Evolutionary conservation across 805 yeast species (phyloP), one percentile per base, ranked within the genome.

Genomic region (Candida ipomoeae): DNA sequence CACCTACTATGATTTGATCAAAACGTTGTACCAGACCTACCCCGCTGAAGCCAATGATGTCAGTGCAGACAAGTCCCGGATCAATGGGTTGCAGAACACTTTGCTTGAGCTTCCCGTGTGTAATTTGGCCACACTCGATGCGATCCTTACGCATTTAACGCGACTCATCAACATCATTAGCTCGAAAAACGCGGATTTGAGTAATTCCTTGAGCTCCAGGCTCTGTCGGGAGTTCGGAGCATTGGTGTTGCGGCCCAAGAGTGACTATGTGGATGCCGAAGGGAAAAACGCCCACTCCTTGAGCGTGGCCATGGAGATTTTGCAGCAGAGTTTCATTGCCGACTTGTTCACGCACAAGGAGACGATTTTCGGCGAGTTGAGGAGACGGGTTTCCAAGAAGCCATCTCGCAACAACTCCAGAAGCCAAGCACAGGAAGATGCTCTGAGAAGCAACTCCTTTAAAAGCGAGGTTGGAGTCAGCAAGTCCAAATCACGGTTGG

Each of bases 51-150:
- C 45, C 29, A 58, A 56, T 34, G 66, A 64, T 29, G 73, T 44
- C 60, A 57, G 69, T 17, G 48, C 51, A 14, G 51, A 56, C 46
- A 53, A 51, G 29, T 48, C 59, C 6, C 74, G 95, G 50, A 68
- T 85, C 13, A 77, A 73, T 44, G 89, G 90, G 0, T 67, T 88
- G 46, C 84, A 80, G 36, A 85, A 83, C 52, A 80, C 85, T 0
- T 71, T 89, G 50, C 74, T 80, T 3, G 86, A 86, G 50, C 73
- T 89, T 48, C 83, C 89, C 18, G 80, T 84, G 46, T 76, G 85
- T 41, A 86, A 85, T 59, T 71, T 88, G 40, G 92, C 95, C 1
- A 86, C 95, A 0, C 74, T 89, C 48, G 91, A 86, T 63, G 90
- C 91, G 1, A 66, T 89, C n/a, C 77, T 84, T 36, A 82, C 89